Evolutionary conservation across 176 grass and related monocot species (phyloP), one percentile per base, ranked within the genome.

Genomic region (Oropetium thomaeum): DNA sequence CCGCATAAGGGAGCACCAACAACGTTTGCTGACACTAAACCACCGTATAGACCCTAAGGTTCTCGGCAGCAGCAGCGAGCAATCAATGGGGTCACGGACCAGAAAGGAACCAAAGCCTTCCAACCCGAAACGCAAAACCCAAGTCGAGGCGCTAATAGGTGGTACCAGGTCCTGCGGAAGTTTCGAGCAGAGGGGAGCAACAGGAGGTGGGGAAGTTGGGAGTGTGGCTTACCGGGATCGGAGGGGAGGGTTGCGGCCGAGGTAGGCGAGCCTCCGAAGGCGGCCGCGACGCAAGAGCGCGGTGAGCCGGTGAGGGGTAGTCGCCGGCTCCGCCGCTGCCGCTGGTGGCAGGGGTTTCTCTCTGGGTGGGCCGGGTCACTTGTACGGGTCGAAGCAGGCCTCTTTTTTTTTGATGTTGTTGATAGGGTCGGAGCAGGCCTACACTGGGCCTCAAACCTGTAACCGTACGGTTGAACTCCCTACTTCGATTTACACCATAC

Each of bases 221-320:
- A 28, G 64, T 8, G 51, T 42, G 10, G 30, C 66, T 64, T 78
- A 84, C 82, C 74, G n/a, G 73, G 5, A 61, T 10, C 14, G 74
- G 9, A 35, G 7, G 43, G 15, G 17, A 70, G 25, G 7, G 7
- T 20, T 19, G 12, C 0, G 7, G 54, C 3, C 16, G 32, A 16
- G 42, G 20, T 17, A 15, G 14, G 11, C 14, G 13, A 55, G 42
- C 65, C 19, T 9, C 8, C 11, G 20, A 43, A 44, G 5, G 13
- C 20, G 2, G 74, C 20, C 58, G 27, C 14, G 28, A 19, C 11
- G 63, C 37, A 43, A 16, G 63, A 58, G 49, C 11, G 26, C 26
- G 45, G 61, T 39, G 44, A 35, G 17, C 34, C 26, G 41, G 39
- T 4, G 55, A 15, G 26, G 13, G 55, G 47, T 51, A 51, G 45